These are phyloP conservation scores for Plenodomus biglobosus DNA, from an alignment of 2,329 filamentous ascomycete genomes.

Conservation along the genomic window DNA sequence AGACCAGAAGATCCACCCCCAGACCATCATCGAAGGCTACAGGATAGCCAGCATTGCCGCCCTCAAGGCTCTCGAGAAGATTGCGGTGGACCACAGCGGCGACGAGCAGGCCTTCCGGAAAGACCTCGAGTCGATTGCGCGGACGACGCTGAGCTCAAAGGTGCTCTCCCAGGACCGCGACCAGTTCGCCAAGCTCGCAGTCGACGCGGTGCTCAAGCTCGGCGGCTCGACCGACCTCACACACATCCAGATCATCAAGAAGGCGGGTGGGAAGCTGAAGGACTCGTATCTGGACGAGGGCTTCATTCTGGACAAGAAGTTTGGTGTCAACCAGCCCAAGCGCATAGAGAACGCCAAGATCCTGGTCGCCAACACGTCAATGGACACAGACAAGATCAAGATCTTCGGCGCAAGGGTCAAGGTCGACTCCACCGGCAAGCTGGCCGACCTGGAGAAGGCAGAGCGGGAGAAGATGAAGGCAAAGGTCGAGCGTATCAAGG, in stretches of 20 bases:
- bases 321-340: conserved; percentile 98
- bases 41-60: conserved; percentile 93
- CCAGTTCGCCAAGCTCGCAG: conserved; percentile 86
- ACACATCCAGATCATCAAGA: conserved; percentile 99
- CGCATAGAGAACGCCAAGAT: conserved; percentile 98
- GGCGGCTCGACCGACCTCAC: conserved; percentile 90
- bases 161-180: conserved; percentile 91
- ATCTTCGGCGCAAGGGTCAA: conserved; percentile 98
- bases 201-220: conserved; percentile 86
- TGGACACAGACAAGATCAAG: conserved; percentile 99
- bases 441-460: conserved; percentile 97
- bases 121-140: conserved; percentile 86
- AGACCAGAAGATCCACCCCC: conserved; percentile 97
- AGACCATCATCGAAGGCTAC: conserved; percentile 99
- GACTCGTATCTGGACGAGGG: conserved; percentile 98
- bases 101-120: conserved; percentile 81
- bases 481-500: conserved; percentile 98
- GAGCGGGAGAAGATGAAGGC: conserved; percentile 99
- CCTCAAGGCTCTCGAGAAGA: conserved; percentile 77
- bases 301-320: conserved; percentile 98
- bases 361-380: conserved; percentile 93
- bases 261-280: conserved; percentile 93
- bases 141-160: conserved; percentile 96
- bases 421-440: conserved; percentile 92
- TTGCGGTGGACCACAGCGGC: conserved; percentile 86